These are phyloP conservation scores for Geranium brycei DNA, from an alignment of 345 rosid genomes.

Conservation along the genomic window DNA sequence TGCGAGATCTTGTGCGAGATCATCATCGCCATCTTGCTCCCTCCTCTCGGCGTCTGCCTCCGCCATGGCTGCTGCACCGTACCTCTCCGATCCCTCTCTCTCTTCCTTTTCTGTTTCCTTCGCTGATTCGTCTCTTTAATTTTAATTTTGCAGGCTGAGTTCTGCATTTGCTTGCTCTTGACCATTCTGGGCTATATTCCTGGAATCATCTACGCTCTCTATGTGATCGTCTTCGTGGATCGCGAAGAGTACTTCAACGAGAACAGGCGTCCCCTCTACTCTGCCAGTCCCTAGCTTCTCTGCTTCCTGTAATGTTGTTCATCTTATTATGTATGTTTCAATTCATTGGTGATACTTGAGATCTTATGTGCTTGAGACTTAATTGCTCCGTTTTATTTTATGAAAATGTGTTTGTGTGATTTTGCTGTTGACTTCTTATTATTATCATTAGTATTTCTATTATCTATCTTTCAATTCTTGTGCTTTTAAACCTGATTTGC, in stretches of 20 bases:
- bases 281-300: background rate
- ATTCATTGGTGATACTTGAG: too few species aligned
- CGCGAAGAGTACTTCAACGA: constrained; percentile 77
- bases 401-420: background rate
- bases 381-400: background rate
- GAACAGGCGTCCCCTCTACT: constrained; percentile 65
- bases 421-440: background rate
- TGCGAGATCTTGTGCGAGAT: constrained; percentile 32
- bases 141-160: background rate
- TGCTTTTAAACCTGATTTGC: too few species aligned
- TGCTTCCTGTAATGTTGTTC: too few species aligned
- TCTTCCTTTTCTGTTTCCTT: background rate
- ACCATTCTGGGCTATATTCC: constrained; percentile 82
- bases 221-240: constrained; percentile 62
- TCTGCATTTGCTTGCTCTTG: constrained; percentile 63
- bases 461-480: too few species aligned
- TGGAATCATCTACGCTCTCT: constrained; percentile 84
- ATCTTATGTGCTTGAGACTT: background rate
- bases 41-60: constrained; percentile 38
- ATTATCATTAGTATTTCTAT: too few species aligned
- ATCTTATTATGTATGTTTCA: background rate
- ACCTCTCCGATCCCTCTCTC: background rate
- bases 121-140: background rate
- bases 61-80: constrained; percentile 35
- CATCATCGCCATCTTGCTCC: constrained; percentile 30